Conservation (phyloP, 495 filamentous ascomycete species). For the Hypoxylon subgilvum region DNA sequence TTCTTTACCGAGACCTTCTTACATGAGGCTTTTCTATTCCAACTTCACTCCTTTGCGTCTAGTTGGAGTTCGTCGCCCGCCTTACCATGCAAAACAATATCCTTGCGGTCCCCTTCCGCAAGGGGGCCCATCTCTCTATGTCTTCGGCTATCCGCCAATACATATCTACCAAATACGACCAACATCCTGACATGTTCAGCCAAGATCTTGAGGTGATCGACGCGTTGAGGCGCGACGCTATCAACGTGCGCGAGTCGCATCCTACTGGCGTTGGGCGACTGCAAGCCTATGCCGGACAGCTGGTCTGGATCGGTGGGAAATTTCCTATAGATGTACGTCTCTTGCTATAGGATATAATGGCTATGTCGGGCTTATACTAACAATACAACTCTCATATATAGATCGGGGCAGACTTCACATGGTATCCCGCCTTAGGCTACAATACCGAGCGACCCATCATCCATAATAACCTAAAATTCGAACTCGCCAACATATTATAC, state of each 20-base stretch:
- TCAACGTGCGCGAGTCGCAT: conserved; percentile 88
- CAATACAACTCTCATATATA: conserved; percentile 43
- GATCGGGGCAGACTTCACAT: conserved; percentile 94
- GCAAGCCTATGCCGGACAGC: conserved; percentile 85
- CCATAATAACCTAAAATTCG: conserved; percentile 92
- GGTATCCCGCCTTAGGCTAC: conserved; percentile 93
- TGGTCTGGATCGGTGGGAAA: conserved; percentile 93
- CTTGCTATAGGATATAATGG: background rate
- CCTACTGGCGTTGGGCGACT: conserved; percentile 86
- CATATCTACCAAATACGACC: conserved; percentile 98
- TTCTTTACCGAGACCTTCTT: no score
- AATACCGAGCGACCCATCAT: conserved; percentile 80
- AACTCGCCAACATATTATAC: conserved; percentile 90
- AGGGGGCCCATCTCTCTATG: conserved; percentile 75
- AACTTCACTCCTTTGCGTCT: background rate
- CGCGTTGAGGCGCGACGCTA: conserved; percentile 75
- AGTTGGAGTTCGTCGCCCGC: background rate
- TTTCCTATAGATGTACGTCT: conserved; percentile 89
- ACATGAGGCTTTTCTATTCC: background rate
- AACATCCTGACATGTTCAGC: conserved; percentile 97
- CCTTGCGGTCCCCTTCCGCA: conserved; percentile 81
- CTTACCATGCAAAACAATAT: conserved; percentile 51
- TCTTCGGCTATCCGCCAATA: conserved; percentile 89
- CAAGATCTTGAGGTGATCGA: conserved; percentile 89
- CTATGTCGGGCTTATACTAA: conserved; percentile 25